These are phyloP conservation scores for Fusarium torreyae DNA, from an alignment of 2,329 filamentous ascomycete genomes.

Conservation along the genomic window DNA sequence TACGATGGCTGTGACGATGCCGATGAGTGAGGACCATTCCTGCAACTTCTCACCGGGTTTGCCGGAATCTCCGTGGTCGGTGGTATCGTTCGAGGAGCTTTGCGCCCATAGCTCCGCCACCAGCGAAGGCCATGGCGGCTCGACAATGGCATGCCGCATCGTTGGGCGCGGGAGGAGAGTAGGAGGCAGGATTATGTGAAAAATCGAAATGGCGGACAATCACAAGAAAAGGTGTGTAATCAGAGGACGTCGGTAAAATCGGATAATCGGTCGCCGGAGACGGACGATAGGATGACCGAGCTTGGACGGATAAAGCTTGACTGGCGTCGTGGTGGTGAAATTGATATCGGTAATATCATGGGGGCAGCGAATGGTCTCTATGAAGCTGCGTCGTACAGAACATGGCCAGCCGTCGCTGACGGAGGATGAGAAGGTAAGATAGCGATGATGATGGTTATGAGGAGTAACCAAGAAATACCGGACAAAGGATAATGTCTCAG, in stretches of 20 bases:
- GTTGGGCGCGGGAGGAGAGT: slow-evolving; percentile 40
- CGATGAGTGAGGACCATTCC: slow-evolving; percentile 93
- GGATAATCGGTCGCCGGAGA: slow-evolving; percentile 27
- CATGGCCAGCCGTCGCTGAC: slow-evolving; percentile 47
- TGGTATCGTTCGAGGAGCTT: slow-evolving; percentile 28
- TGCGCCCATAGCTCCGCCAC: slow-evolving; percentile 35
- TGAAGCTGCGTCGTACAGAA: slow-evolving; percentile 34
- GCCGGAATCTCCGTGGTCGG: slow-evolving; percentile 42
- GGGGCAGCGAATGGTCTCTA: slow-evolving; percentile 44
- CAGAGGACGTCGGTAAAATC: slow-evolving; percentile 12
- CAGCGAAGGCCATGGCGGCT: slow-evolving; percentile 46
- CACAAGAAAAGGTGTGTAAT: slow-evolving; percentile 16
- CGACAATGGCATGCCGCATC: slow-evolving; percentile 48
- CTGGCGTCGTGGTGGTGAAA: slow-evolving; percentile 34
- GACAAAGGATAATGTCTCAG: slow-evolving; percentile 30
- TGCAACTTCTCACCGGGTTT: slow-evolving; percentile 66
- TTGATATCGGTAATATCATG: slow-evolving; percentile 45
- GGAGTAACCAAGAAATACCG: not conserved
- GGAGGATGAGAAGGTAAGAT: slow-evolving; percentile 5
- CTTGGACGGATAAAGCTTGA: slow-evolving; percentile 30
- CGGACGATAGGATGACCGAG: slow-evolving; percentile 30
- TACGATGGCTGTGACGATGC: slow-evolving; percentile 91
- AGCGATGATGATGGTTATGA: slow-evolving; percentile 1
- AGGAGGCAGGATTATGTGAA: slow-evolving; percentile 36
- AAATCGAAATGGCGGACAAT: slow-evolving; percentile 25